A percentile compares a stretch with the other conserved stretches of the same genome.
phyloP scores from a whole-genome alignment of 2,329 filamentous ascomycete species.

The Monascus ruber region DNA sequence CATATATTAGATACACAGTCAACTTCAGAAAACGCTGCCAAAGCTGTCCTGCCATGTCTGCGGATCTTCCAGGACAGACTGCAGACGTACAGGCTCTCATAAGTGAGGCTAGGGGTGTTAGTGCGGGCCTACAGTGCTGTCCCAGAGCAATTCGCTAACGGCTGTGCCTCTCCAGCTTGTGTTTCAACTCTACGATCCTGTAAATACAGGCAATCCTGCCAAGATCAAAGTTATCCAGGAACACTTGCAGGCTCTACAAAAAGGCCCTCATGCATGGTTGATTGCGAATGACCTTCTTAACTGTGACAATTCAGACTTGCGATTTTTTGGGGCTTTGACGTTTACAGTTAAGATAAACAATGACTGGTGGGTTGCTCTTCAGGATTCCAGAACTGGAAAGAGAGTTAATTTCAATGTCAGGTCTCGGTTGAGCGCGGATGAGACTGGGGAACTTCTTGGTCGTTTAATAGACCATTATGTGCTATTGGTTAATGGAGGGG shows the following conservation, averaged over 20 bases:
- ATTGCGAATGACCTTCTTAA: constrained; percentile 66
- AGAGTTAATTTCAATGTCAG: constrained; percentile 10
- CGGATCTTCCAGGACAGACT: constrained; percentile 11
- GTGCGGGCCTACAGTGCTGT: constrained; percentile 2
- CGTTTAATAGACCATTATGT: constrained; percentile 34
- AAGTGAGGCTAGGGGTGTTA: constrained; percentile 18
- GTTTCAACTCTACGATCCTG: constrained; percentile 29
- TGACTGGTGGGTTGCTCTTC: constrained; percentile 50
- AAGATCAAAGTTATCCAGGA: constrained; percentile 51
- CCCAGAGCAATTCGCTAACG: constrained; percentile 1
- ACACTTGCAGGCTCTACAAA: constrained; percentile 66
- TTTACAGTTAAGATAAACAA: constrained; percentile 90
- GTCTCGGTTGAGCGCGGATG: constrained; percentile 24
- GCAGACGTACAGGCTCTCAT: constrained; percentile 16
- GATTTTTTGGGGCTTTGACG: constrained; percentile 87
- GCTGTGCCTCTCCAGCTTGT: constrained; percentile 22
- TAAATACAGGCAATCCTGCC: constrained; percentile 33
- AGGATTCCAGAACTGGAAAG: neutral
- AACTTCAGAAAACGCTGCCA: too few relatives aligned
- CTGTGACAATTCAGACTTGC: constrained; percentile 60
- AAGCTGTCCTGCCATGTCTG: constrained; percentile 14
- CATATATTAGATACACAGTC: too few relatives aligned
- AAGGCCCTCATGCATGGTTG: constrained; percentile 71
- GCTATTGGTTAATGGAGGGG: constrained; percentile 25
- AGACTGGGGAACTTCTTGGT: constrained; percentile 24